A percentile compares a stretch with the other conserved stretches of the same genome.
Evolutionary conservation across 78 protist genomes (phyloP).

Genomic region (Emiliania huxleyi): DNA sequence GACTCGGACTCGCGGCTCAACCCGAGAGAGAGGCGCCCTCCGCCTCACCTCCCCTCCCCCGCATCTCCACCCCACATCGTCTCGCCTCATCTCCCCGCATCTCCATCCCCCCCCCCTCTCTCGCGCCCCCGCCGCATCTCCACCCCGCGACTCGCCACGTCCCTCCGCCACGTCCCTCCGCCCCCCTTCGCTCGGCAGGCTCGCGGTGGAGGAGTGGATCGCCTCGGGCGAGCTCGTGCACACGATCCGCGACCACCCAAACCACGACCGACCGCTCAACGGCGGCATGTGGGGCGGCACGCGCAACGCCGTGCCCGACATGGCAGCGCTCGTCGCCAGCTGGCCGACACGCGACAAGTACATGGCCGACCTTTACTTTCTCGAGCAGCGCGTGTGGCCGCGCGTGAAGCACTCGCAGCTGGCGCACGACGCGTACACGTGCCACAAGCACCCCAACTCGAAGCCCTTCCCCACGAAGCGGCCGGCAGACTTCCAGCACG

Average conservation of each 20-base stretch:
- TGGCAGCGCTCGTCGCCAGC: background rate
- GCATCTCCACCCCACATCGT: no score
- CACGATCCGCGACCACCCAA: conserved; percentile 32
- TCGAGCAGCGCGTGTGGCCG: conserved; percentile 17
- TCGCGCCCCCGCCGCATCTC: no score
- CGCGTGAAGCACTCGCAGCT: background rate
- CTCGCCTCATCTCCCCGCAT: no score
- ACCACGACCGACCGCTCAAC: background rate
- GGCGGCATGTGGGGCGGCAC: conserved; percentile 52
- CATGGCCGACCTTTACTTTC: conserved; percentile 28
- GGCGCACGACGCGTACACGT: conserved; percentile 37
- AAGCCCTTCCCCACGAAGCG: background rate
- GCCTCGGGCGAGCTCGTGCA: background rate
- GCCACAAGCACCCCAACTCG: conserved; percentile 13
- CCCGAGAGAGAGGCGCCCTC: background rate
- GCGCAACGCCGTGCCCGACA: background rate
- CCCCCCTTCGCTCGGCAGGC: no score
- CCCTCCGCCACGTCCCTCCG: no score
- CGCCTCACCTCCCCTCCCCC: no score
- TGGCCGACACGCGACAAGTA: background rate
- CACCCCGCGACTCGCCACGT: no score
- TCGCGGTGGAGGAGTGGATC: conserved; percentile 48
- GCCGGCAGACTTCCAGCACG: background rate
- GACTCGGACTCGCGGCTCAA: conserved; percentile 40
- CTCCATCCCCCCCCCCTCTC: no score